Evolutionary conservation across 1,284 basidiomycete genomes (phyloP).

Genomic region (Cutaneotrichosporon cyanovorans): DNA sequence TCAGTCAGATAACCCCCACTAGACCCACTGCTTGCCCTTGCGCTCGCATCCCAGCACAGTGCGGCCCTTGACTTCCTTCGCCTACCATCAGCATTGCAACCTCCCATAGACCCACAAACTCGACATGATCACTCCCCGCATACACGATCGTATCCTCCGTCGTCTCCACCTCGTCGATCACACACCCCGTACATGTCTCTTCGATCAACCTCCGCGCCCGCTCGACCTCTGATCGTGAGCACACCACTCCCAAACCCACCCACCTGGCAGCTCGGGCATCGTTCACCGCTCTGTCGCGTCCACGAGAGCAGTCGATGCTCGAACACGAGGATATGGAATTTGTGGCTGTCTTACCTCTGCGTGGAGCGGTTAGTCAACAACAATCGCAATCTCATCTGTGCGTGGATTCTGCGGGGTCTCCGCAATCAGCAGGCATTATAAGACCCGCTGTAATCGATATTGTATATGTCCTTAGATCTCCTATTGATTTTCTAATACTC

Average conservation of each 20-base stretch:
- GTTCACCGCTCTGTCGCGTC: background rate
- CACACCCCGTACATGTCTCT: slow-evolving; percentile 54
- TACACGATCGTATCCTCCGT: slow-evolving; percentile 65
- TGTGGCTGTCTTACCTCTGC: too few species aligned
- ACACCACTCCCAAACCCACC: slow-evolving; percentile 2
- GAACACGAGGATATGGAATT: background rate
- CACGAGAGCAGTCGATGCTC: too few species aligned
- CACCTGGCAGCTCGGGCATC: slow-evolving; percentile 64
- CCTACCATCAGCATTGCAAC: slow-evolving; percentile 46
- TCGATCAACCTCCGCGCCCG: slow-evolving; percentile 58
- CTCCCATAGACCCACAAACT: slow-evolving; percentile 55
- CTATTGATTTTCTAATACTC: too few species aligned
- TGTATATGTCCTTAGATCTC: too few species aligned
- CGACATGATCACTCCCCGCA: slow-evolving; percentile 53
- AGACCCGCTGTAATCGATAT: too few species aligned
- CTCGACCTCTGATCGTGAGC: slow-evolving; percentile 57
- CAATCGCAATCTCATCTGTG: background rate
- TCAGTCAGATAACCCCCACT: background rate
- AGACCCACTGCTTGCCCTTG: slow-evolving; percentile 60
- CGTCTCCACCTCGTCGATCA: slow-evolving; percentile 56
- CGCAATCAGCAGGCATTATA: too few species aligned
- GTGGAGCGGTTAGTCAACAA: slow-evolving; percentile 1
- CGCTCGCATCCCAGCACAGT: slow-evolving; percentile 56
- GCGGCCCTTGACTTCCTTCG: slow-evolving; percentile 55
- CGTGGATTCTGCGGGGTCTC: background rate